Base-by-base conservation (phyloP, 495 filamentous ascomycete genomes). In the Aspergillus steynii region DNA sequence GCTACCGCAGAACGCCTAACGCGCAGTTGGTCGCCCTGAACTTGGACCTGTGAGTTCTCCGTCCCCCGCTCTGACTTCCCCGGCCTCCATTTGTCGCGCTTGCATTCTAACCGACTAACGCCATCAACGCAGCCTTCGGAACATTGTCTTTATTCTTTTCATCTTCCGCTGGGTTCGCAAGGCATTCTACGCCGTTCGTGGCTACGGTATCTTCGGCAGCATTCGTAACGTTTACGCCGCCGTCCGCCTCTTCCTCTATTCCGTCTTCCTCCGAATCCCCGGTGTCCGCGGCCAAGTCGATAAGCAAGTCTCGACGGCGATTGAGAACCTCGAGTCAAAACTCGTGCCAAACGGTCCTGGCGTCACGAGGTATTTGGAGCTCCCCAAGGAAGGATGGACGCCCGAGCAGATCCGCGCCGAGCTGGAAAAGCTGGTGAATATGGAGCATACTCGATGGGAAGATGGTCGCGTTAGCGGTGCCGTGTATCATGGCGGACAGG, bases 361-460 rank as follows among this genome's bases (percentile, higher is more conserved):
- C 27, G 80, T 92, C 27, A 90, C 83, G 49, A 83, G 90, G 49
- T 91, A 94, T 69, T 73, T 92, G 50, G 82, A 82, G 1, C 79
- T 99, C 26, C 95, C 95, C 7, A 89, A 90, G 69, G 88, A 96
- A 66, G 93, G 92, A 63, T 93, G 92, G 92, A 83, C 84, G 1
- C 80, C 88, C 29, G 91, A 96, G 12, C 86, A 88, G 66, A 81
- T 98, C 20, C 83, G 85, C 62, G 86, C 86, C 52, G 94, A 97
- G 77, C 83, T 99, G 62, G 84, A 86, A 49, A 85, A 86, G 65
- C 78, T 98, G 62, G 86, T 84, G 31, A 85, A 82, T 42, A 89
- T 99, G 91, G 88, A 97, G 61, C 95, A 97, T 77, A 95, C 93
- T 8, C 83, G 88, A 62, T 99, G 95, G 95, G 95, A 99, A 76